A percentile compares a stretch with the other conserved stretches of the same genome.
Conservation (phyloP, 495 filamentous ascomycete species). For the Entonaema liquescens region DNA sequence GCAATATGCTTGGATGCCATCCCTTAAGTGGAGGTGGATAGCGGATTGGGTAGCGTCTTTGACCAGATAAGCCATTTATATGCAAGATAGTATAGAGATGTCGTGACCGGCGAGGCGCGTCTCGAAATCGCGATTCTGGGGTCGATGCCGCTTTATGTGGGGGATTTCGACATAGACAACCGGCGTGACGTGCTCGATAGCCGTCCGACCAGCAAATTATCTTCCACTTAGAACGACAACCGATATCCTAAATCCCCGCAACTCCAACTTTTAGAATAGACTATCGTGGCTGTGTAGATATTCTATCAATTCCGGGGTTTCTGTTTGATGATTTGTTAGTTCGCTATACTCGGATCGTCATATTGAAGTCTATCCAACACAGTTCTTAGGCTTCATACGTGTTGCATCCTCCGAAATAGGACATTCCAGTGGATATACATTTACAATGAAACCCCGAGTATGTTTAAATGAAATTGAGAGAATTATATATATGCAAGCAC, state of each 20-base stretch:
- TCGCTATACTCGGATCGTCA: neutral
- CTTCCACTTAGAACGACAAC: constrained; percentile 17
- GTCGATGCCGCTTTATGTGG: constrained; percentile 8
- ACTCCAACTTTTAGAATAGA: constrained; percentile 14
- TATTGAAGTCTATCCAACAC: neutral
- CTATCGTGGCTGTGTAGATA: constrained; percentile 5
- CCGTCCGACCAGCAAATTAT: constrained; percentile 19
- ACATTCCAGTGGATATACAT: neutral
- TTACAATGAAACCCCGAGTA: neutral
- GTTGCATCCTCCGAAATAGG: constrained; percentile 17
- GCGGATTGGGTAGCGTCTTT: constrained; percentile 15
- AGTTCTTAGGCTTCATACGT: neutral
- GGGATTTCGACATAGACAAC: constrained; percentile 35
- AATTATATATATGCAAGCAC: neutral
- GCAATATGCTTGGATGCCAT: constrained; percentile 17
- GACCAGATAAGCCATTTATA: constrained; percentile 26
- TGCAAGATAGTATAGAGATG: constrained; percentile 21
- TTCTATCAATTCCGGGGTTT: constrained; percentile 1
- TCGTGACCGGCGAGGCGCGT: constrained; percentile 28
- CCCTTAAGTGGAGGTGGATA: constrained; percentile 6
- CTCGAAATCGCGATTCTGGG: neutral
- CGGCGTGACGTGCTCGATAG: constrained; percentile 32
- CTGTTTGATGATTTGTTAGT: constrained; percentile 6
- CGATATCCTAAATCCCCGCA: constrained; percentile 22
- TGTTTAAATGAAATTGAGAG: neutral